A percentile compares a stretch with the other conserved stretches of the same genome.
Evolutionary conservation across 257 asterid genomes (phyloP).

Genomic region (Coffea eugenioides): DNA sequence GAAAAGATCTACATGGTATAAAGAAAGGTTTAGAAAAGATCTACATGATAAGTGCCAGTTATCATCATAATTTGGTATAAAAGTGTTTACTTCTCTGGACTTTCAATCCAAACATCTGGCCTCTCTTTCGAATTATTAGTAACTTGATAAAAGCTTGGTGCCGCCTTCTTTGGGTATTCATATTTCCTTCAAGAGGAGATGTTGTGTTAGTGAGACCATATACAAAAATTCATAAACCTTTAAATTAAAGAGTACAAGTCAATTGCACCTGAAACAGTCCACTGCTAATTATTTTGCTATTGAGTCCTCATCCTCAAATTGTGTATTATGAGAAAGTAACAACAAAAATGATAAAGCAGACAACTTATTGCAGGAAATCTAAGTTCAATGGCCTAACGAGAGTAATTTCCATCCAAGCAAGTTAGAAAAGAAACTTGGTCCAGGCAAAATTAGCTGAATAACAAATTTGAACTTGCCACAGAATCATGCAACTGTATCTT

Average conservation of each 20-base stretch:
- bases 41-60: background rate
- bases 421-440: background rate
- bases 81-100: conserved; percentile 82
- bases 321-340: background rate
- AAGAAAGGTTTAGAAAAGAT: conserved; percentile 28
- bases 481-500: background rate
- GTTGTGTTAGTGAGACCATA: conserved; percentile 5
- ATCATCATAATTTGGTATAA: conserved; percentile 6
- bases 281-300: background rate
- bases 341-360: background rate
- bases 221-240: background rate
- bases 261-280: background rate
- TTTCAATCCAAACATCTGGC: conserved; percentile 98
- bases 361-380: background rate
- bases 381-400: background rate
- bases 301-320: background rate
- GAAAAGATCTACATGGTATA: conserved; percentile 17
- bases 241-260: background rate
- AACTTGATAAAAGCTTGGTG: conserved; percentile 93
- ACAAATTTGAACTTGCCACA: background rate
- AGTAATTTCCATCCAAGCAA: background rate
- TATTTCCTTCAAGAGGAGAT: conserved; percentile 48
- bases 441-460: background rate
- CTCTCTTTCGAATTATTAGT: conserved; percentile 93
- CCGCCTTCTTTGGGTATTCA: conserved; percentile 81